Evolutionary conservation across 1,139 yeast species (phyloP), one percentile per base, ranked within the genome.

Genomic region (Kluyveromyces sp.): DNA sequence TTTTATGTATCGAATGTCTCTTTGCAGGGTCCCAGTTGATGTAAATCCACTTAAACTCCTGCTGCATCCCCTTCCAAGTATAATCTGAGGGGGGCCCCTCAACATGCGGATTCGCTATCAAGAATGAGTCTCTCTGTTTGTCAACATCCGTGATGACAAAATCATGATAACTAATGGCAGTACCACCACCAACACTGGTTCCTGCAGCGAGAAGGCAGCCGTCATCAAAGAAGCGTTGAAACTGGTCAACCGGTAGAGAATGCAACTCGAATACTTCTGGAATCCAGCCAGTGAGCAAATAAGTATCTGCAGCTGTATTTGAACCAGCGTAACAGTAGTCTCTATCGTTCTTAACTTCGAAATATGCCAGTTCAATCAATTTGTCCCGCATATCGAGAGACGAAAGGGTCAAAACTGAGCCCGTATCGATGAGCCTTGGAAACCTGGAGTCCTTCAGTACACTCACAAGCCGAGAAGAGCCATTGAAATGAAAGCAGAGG

Each of bases 281-380:
- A 2, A 82, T 59, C 83, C 86, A 87, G 0, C 89, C 88, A 3
- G 79, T 70, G 6, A 87, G 52, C 40, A 77, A 64, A 53, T 66
- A 84, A 0, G 85, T 75, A 54, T 85, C 96, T n/a, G 74, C 68
- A 1, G 87, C 84, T 58, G 85, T 78, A 58, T 87, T 86, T 0
- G 95, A 86, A 0, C 96, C 96, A 4, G 60, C 58, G 44, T 78
- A 77, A n/a, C 69, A 64, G 55, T 83, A 83, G 2, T 85, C 83
- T 1, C 60, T 57, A 16, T 67, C 59, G 0, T 83, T 83, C 66
- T 73, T 67, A 0, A 82, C 62, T 50, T 77, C 77, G 50, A 87
- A 66, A 54, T 78, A 83, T 0, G 94, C 94, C 55, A 84, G 81
- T 60, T 88, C 96, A 2, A 85, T 57, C 18, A 86, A n/a, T 58